phyloP scores from a whole-genome alignment of 805 yeast species.

The Yamadazyma nakazawae region DNA sequence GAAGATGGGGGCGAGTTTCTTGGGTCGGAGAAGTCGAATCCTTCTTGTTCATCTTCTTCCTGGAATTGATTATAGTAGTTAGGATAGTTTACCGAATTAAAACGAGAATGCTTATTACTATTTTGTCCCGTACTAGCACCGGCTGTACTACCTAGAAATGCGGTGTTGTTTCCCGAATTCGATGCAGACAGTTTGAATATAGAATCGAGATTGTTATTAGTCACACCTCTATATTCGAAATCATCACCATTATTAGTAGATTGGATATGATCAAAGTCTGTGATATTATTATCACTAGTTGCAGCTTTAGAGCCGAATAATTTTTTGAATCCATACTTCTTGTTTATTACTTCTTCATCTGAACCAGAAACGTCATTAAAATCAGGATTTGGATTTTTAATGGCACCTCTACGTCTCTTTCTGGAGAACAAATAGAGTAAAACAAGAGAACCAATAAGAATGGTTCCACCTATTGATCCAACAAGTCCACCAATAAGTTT shows the following conservation, averaged over 20 bases:
- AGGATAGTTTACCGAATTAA: constrained; percentile 24
- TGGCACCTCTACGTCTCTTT: constrained; percentile 23
- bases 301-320: constrained; percentile 25
- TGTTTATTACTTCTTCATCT: constrained; percentile 9
- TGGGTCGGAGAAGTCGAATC: constrained; percentile 1
- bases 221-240: constrained; percentile 42
- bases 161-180: constrained; percentile 13
- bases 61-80: constrained; percentile 2
- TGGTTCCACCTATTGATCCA: constrained; percentile 46
- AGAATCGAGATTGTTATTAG: constrained; percentile 42
- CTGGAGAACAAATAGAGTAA: constrained; percentile 34
- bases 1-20: constrained; percentile 4
- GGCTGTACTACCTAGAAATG: constrained; percentile 8
- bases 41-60: constrained; percentile 12
- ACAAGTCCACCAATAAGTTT: constrained; percentile 44
- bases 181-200: constrained; percentile 28
- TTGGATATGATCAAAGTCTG: constrained; percentile 9
- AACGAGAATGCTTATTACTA: constrained; percentile 22
- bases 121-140: constrained; percentile 11
- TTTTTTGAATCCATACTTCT: constrained; percentile 26
- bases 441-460: constrained; percentile 37
- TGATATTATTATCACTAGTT: not conserved
- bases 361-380: constrained; percentile 27
- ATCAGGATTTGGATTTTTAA: constrained; percentile 43
- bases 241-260: constrained; percentile 21